Evolutionary conservation across 2,329 filamentous ascomycete genomes (phyloP).

Genomic region (Ciborinia camelliae): DNA sequence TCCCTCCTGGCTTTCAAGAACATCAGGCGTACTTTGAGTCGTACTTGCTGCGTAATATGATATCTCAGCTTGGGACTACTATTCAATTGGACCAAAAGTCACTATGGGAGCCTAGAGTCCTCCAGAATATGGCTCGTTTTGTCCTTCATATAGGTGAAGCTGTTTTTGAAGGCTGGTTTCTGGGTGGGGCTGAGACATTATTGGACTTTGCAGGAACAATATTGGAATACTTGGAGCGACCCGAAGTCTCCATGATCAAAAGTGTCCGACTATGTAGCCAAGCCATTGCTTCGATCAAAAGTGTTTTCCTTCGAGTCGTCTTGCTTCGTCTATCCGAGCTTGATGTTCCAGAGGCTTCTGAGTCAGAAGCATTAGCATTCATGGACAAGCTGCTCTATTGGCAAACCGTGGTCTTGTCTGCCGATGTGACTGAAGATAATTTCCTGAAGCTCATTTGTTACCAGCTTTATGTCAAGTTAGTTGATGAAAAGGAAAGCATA

Average conservation of each 20-base stretch:
- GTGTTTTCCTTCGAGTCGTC: constrained; percentile 73
- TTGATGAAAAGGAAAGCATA: constrained; percentile 64
- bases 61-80: constrained; percentile 66
- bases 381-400: constrained; percentile 89
- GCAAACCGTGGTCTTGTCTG: constrained; percentile 85
- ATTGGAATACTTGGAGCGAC: constrained; percentile 83
- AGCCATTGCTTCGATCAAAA: constrained; percentile 71
- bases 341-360: constrained; percentile 60
- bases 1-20: constrained; percentile 88
- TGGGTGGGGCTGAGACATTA: constrained; percentile 78
- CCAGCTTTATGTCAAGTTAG: constrained; percentile 83
- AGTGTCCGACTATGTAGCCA: constrained; percentile 88
- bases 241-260: constrained; percentile 77
- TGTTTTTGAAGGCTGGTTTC: constrained; percentile 94
- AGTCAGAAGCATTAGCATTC: constrained; percentile 64
- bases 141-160: constrained; percentile 80
- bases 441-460: constrained; percentile 87
- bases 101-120: constrained; percentile 74
- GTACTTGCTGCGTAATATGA: constrained; percentile 73
- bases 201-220: constrained; percentile 83
- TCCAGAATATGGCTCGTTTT: constrained; percentile 84
- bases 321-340: constrained; percentile 81
- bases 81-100: constrained; percentile 69
- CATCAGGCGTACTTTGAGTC: constrained; percentile 96
- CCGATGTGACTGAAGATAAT: constrained; percentile 73